Evolutionary conservation across 2,329 filamentous ascomycete genomes (phyloP).

Genomic region (Claviceps humidiphila): DNA sequence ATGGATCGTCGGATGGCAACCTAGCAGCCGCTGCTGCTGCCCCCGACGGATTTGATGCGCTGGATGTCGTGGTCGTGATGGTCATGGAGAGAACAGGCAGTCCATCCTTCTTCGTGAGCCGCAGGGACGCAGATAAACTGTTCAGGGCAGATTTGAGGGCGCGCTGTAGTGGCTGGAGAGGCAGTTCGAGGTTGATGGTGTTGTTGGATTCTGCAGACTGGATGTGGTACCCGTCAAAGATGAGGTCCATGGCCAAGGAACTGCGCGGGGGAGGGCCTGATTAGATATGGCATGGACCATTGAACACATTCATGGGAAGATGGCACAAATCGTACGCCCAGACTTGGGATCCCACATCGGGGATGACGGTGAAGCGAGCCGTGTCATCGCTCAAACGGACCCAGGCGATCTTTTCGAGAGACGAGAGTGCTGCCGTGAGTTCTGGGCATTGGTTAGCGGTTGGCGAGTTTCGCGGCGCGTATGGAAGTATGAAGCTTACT

Average conservation of each 20-base stretch:
- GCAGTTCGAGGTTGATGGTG: conserved; percentile 92
- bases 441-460: conserved; percentile 26
- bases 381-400: conserved; percentile 76
- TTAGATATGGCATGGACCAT: neutral
- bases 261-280: conserved; percentile 18
- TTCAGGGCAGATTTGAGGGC: conserved; percentile 82
- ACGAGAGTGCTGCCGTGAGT: conserved; percentile 49
- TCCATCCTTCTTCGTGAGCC: conserved; percentile 85
- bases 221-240: conserved; percentile 76
- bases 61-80: conserved; percentile 60
- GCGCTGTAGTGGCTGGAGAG: conserved; percentile 73
- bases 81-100: conserved; percentile 80
- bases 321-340: conserved; percentile 59
- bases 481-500: conserved; percentile 28
- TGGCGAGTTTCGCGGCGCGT: neutral
- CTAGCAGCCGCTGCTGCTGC: conserved; percentile 13
- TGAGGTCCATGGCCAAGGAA: conserved; percentile 57
- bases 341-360: conserved; percentile 87
- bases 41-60: conserved; percentile 17
- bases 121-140: conserved; percentile 68
- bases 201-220: conserved; percentile 73
- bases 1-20: conserved; percentile 22
- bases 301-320: neutral
- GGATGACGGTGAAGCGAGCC: conserved; percentile 89
- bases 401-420: conserved; percentile 76